Conservation (phyloP, 1,284 basidiomycete species). For the Trichosporon sp. region DNA sequence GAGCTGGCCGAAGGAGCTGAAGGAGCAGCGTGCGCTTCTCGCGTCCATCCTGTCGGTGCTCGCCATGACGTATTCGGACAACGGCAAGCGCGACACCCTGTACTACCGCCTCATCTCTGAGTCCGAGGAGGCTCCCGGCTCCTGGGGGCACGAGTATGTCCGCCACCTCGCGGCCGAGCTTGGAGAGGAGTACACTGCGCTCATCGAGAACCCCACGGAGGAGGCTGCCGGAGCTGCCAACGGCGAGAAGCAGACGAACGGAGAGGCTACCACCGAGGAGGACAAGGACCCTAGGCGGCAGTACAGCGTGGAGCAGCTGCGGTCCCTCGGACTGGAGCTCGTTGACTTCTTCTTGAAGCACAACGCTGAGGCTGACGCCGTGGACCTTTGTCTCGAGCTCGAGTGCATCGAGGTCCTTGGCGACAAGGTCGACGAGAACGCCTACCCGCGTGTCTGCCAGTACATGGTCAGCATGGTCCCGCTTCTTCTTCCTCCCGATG, state of each 20-base stretch:
- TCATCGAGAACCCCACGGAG: slow-evolving; percentile 43
- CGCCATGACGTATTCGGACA: slow-evolving; percentile 99
- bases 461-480: slow-evolving; percentile 97
- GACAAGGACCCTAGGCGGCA: slow-evolving; percentile 18
- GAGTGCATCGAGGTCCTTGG: slow-evolving; percentile 81
- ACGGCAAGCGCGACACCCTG: slow-evolving; percentile 88
- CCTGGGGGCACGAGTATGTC: slow-evolving; percentile 99
- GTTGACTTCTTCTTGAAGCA: slow-evolving; percentile 88
- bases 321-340: slow-evolving; percentile 74
- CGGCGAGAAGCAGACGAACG: slow-evolving; percentile 11
- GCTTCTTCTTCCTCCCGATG: slow-evolving; percentile 89
- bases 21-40: slow-evolving; percentile 81
- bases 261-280: slow-evolving; percentile 11
- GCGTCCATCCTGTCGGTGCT: slow-evolving; percentile 98
- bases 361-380: slow-evolving; percentile 97
- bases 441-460: slow-evolving; percentile 86
- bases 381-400: slow-evolving; percentile 90
- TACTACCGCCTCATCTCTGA: slow-evolving; percentile 80
- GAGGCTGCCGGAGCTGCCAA: slow-evolving; percentile 33
- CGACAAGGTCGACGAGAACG: slow-evolving; percentile 68
- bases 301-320: slow-evolving; percentile 59
- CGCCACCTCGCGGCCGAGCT: slow-evolving; percentile 95
- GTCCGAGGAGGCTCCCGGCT: slow-evolving; percentile 80
- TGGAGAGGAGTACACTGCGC: slow-evolving; percentile 75
- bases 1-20: slow-evolving; percentile 62